Percentiles rank a stretch among this genome's conserved stretches.
These are phyloP conservation scores for Articulospora tetracladia DNA, from an alignment of 495 filamentous ascomycete species.

Conservation along the genomic window DNA sequence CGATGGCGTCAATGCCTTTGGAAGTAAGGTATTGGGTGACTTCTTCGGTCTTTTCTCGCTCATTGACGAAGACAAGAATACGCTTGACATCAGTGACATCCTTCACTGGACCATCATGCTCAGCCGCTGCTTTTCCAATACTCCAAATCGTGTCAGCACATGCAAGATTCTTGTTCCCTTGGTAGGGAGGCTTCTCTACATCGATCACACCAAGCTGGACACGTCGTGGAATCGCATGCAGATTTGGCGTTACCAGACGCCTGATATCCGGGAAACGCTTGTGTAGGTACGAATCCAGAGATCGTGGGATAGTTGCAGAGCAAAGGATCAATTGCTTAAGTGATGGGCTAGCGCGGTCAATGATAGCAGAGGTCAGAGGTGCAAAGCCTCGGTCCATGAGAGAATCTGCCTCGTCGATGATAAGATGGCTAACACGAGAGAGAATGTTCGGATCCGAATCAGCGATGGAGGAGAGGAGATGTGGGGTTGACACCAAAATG, in stretches of 20 bases:
- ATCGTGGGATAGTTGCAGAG: slow-evolving; percentile 91
- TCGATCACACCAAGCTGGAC: slow-evolving; percentile 94
- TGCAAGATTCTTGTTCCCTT: slow-evolving; percentile 82
- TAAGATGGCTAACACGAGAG: slow-evolving; percentile 77
- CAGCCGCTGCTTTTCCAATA: slow-evolving; percentile 74
- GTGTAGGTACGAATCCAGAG: slow-evolving; percentile 77
- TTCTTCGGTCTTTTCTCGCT: slow-evolving; percentile 81
- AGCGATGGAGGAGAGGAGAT: slow-evolving; percentile 81
- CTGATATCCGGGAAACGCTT: slow-evolving; percentile 76
- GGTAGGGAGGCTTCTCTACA: slow-evolving; percentile 82
- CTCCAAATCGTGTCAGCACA: slow-evolving; percentile 94
- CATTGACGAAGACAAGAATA: slow-evolving; percentile 96
- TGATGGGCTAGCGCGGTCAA: slow-evolving; percentile 72
- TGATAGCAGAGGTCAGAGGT: slow-evolving; percentile 72
- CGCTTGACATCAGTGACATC: slow-evolving; percentile 65
- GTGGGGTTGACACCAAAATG: slow-evolving; percentile 81
- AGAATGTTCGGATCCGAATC: slow-evolving; percentile 84
- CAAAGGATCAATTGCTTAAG: slow-evolving; percentile 89
- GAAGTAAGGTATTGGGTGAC: slow-evolving; percentile 72
- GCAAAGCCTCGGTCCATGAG: slow-evolving; percentile 90
- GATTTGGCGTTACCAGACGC: slow-evolving; percentile 86
- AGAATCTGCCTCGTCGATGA: slow-evolving; percentile 94
- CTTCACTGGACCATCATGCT: slow-evolving; percentile 39
- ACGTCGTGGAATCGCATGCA: slow-evolving; percentile 91
- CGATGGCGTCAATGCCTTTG: slow-evolving; percentile 84